Base-by-base conservation (phyloP, 108 stramenopile species). In the Nitzschia sp. region DNA sequence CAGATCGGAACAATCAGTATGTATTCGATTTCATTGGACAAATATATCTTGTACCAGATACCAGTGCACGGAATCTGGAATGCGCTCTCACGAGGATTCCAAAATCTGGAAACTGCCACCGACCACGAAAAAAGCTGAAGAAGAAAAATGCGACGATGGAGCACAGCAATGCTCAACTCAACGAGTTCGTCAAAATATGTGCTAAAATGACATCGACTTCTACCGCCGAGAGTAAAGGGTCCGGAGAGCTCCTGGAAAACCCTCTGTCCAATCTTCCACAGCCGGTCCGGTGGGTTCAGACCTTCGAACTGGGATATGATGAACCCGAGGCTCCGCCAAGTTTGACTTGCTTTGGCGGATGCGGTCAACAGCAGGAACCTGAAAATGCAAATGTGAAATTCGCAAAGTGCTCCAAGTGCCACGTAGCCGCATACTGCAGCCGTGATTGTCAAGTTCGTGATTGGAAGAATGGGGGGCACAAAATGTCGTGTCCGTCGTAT, bases 391-490 rank as follows among this genome's bases (percentile, higher is more conserved):
- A 68, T 21, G 57, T 30, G 5, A 64, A 66, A 59, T 30, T 68
- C 2, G 68, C 76, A 26, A 70, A 58, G 23, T 93, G 92, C 72
- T 25, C 77, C 17, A 78, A 81, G 51, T 93, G 92, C 70, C 66
- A 77, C 29, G 87, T 90, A 9, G 92, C 92, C 1, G 56, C 79
- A 0, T 93, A 93, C 68, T 93, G 92, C 68, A 75, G 72, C 23
- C 68, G 84, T 15, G 89, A 90, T 2, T 93, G 92, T 64, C 92
- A 90, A 75, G 65, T 87, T 2, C 55, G 71, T 24, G 86, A 90
- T 47, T 93, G 92, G 92, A 93, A 93, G 64, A 56, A 78, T 68
- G 77, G 77, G 15, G 76, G 86, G 0, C 92, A 93, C 72, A 90
- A 90, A 59, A 71, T 76, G 65, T 58, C 82, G 1, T 93, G 92